Evolutionary conservation across 257 asterid genomes (phyloP), one percentile per base, ranked within the genome.

Genomic region (Anisodus tanguticus): DNA sequence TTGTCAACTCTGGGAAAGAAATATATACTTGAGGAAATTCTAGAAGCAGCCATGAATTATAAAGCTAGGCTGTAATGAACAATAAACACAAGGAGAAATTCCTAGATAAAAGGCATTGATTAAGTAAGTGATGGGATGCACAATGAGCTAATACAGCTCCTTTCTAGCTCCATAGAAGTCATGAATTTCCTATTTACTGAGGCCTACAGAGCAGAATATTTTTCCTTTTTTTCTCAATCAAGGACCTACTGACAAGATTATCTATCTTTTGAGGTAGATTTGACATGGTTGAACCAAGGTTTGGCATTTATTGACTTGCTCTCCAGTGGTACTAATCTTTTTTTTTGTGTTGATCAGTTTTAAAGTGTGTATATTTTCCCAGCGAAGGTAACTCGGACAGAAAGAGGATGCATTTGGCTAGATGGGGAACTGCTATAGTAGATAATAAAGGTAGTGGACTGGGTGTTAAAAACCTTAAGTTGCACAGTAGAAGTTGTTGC

Each of bases 151-250:
- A 62, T 62, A 15, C 39, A 22, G 39, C 68, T 62, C 68, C 39
- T 62, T 62, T 19, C 68, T 22, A 62, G 68, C 68, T 22, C 16
- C 70, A 22, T 63, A 63, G 70, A 63, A 63, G 41, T 63, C 68
- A 22, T 5, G 17, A 63, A 63, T 55, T 22, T 63, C 8, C 39
- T 4, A 63, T 63, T 63, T 22, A 22, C 69, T 9, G 6, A 63
- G 70, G 70, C 70, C 70, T 63, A 22, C 16, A 22, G 16, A 63
- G 70, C 6, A 63, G 70, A 63, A 4, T 9, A 63, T 63, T 9
- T 22, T 22, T 22, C 19, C 1, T 11, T 9, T 63, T 1, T 9
- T 63, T 62, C 19, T 62, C n/a, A 63, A 63, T 26, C 41, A 63
- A 26, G 41, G 22, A 22, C 69, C 70, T 26, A 55, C 19, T 13